Base-by-base conservation (phyloP, 108 stramenopile species). In the Asterionellopsis glacialis region DNA sequence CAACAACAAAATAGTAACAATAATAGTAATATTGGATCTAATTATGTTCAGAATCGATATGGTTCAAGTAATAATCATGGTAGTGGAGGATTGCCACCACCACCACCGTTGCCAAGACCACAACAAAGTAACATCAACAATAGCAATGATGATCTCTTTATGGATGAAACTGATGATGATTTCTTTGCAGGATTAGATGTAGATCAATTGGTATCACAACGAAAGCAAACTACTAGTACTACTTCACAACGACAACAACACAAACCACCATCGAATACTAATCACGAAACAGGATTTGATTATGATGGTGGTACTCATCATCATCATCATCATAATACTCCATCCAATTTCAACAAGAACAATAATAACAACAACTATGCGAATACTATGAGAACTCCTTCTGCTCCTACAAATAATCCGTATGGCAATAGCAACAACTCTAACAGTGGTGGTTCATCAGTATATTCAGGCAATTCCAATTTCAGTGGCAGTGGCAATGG, bases 161-260 rank as follows among this genome's bases (percentile, higher is more conserved):
- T 19, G 26, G 45, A 50, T 47, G 62, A 69, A 44, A 63, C 70
- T 15, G 69, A 68, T 43, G 71, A 73, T 65, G 64, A 45, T 42
- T 26, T 79, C 9, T 51, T 83, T 40, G 72, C 73, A 9, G 59
- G 72, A 27, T 58, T 83, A 7, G 77, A 83, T 63, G 71, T 78
- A 14, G 82, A 83, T 40, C 26, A 70, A 53, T 65, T 69, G 13
- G 48, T 83, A n/a, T 43, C 60, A 11, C 39, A 70, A 18, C 63
- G 63, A 27, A 45, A 59, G 18, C 38, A 56, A 33, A 33, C 5
- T 33, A 33, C 5, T 33, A 33, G 7, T 7, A 33, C 2, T 7
- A 33, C 2, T n/a, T 7, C 33, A 33, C 33, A 33, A 7, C 33
- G 7, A 33, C 33, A 2, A 33, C 33, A 33, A 33, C 33, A 33